These are phyloP conservation scores for Diaporthe capsici DNA, from an alignment of 2,329 filamentous ascomycete species.

Conservation along the genomic window DNA sequence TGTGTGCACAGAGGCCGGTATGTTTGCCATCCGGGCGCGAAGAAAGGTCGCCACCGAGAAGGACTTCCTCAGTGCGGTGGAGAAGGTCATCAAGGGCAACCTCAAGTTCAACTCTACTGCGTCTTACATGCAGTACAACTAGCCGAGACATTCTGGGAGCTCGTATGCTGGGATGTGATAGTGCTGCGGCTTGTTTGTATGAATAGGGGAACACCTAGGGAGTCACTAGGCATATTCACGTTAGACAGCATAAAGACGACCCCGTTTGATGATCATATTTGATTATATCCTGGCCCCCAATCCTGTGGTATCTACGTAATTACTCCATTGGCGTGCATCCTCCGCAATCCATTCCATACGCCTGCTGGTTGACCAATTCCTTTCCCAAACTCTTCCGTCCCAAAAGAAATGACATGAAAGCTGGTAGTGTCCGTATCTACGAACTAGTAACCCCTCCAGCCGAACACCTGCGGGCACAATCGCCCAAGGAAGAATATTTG, in stretches of 20 bases:
- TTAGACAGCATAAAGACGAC: conserved; percentile 40
- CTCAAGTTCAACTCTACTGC: conserved; percentile 99
- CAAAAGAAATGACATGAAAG: not conserved
- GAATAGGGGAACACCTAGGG: conserved; percentile 42
- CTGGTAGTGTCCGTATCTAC: not conserved
- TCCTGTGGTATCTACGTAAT: conserved; percentile 31
- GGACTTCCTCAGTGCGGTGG: conserved; percentile 96
- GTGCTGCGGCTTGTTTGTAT: conserved; percentile 42
- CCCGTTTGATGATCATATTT: conserved; percentile 19
- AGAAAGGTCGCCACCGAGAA: conserved; percentile 99
- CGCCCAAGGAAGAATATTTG: not conserved
- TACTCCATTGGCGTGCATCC: conserved; percentile 5
- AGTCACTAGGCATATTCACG: conserved; percentile 39
- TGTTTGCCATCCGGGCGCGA: conserved; percentile 95
- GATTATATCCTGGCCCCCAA: conserved; percentile 30
- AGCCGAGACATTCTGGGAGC: conserved; percentile 52
- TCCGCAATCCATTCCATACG: not conserved
- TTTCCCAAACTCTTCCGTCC: not conserved
- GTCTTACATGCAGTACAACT: conserved; percentile 99
- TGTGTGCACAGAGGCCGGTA: conserved; percentile 97
- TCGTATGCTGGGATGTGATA: conserved; percentile 26
- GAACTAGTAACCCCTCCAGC: not conserved
- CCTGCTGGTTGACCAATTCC: not conserved
- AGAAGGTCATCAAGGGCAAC: conserved; percentile 99
- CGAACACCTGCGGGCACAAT: not conserved